Percentiles rank a stretch among this genome's conserved stretches.
These are phyloP conservation scores for Pouteria campechiana DNA, from an alignment of 179 eudicot species.

Conservation along the genomic window DNA sequence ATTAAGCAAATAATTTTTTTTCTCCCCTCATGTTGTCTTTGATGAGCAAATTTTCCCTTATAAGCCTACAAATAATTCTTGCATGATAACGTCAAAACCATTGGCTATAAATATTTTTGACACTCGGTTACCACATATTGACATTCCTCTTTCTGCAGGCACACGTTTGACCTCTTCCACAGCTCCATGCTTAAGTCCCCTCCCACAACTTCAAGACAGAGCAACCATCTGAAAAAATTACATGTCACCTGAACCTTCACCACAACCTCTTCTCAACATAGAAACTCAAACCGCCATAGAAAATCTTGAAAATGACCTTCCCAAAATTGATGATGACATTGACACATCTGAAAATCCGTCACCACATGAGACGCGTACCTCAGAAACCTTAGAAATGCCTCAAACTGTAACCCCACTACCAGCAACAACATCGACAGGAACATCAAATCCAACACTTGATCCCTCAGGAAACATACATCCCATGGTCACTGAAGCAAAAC, in stretches of 20 bases:
- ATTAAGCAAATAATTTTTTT: background rate
- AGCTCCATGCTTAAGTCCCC: no score
- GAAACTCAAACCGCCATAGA: background rate
- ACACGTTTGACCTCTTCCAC: background rate
- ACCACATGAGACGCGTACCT: no score
- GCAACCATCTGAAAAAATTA: background rate
- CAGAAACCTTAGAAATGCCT: no score
- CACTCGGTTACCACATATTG: no score
- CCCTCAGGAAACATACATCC: background rate
- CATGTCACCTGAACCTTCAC: no score
- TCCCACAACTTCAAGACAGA: background rate
- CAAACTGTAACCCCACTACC: background rate
- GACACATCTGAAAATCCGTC: no score
- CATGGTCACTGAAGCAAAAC: background rate
- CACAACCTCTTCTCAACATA: background rate
- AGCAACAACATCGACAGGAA: no score
- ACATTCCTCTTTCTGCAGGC: background rate
- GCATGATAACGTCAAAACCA: background rate
- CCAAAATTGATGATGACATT: background rate
- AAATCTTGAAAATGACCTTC: background rate
- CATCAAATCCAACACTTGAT: background rate
- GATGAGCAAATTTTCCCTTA: no score
- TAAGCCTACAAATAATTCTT: background rate
- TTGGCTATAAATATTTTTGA: background rate
- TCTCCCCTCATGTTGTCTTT: background rate